phyloP scores from a whole-genome alignment of 805 yeast species.

The Yarrowia divulgata region DNA sequence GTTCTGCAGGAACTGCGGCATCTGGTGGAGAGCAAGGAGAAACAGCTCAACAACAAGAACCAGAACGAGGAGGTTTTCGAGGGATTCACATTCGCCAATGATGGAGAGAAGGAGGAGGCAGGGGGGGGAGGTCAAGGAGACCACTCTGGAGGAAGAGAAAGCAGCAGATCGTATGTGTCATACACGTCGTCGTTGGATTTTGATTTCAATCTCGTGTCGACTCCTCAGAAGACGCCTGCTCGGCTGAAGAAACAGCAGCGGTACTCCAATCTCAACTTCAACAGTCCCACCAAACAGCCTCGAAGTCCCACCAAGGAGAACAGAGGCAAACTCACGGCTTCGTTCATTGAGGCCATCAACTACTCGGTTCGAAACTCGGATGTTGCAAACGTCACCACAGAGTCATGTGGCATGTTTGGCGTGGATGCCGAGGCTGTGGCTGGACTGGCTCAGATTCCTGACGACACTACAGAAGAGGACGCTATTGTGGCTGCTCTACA shows the following conservation, averaged over 20 bases:
- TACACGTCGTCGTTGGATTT: slow-evolving; percentile 31
- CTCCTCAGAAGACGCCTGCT: slow-evolving; percentile 12
- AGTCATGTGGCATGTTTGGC: slow-evolving; percentile 36
- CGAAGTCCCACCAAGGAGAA: slow-evolving; percentile 36
- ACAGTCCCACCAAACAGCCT: slow-evolving; percentile 30
- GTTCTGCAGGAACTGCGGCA: slow-evolving; percentile 48
- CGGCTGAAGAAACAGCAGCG: slow-evolving; percentile 19
- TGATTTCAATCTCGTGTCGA: slow-evolving; percentile 25
- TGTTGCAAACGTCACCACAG: neutral
- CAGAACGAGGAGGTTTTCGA: slow-evolving; percentile 27
- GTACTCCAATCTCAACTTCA: slow-evolving; percentile 32
- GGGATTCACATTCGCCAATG: slow-evolving; percentile 25
- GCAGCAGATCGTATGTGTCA: slow-evolving; percentile 25
- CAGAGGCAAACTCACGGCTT: slow-evolving; percentile 28
- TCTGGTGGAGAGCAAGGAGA: slow-evolving; percentile 41
- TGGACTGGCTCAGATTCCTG: slow-evolving; percentile 84
- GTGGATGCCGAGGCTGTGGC: slow-evolving; percentile 64
- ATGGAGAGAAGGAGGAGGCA: neutral
- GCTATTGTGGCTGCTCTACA: slow-evolving; percentile 76
- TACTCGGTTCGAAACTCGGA: slow-evolving; percentile 32
- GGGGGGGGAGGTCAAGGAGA: neutral
- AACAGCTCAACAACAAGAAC: slow-evolving; percentile 14
- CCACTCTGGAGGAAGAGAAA: neutral
- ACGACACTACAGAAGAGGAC: slow-evolving; percentile 70
- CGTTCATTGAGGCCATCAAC: slow-evolving; percentile 33